Evolutionary conservation across 2,329 filamentous ascomycete species (phyloP).

Genomic region (Colletotrichum sp.): DNA sequence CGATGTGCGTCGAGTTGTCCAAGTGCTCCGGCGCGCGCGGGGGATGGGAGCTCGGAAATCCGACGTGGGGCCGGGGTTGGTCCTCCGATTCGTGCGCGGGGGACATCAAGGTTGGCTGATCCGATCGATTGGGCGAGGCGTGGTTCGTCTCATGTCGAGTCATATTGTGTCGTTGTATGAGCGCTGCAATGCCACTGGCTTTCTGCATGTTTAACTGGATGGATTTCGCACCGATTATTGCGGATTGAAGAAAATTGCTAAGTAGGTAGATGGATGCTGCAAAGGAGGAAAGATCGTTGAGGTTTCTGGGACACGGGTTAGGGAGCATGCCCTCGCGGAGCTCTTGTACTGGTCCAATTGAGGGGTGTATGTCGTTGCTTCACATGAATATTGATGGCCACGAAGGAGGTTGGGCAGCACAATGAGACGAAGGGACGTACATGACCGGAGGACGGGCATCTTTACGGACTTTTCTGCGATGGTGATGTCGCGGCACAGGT

Average conservation of each 20-base stretch:
- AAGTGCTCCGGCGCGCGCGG: not conserved
- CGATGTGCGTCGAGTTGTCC: not conserved
- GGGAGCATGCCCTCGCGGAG: too few relatives aligned
- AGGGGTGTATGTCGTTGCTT: too few relatives aligned
- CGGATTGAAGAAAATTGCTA: too few relatives aligned
- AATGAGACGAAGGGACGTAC: too few relatives aligned
- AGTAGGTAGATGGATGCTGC: too few relatives aligned
- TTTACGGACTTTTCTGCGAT: too few relatives aligned
- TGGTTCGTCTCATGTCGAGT: not conserved
- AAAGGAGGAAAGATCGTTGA: too few relatives aligned
- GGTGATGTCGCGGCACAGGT: not conserved
- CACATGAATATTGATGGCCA: too few relatives aligned
- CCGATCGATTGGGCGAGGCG: not conserved
- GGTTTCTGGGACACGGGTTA: too few relatives aligned
- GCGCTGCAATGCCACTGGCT: not conserved
- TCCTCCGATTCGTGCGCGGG: not conserved
- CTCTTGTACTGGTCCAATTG: too few relatives aligned
- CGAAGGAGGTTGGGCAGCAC: too few relatives aligned
- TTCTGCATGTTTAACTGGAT: accelerated
- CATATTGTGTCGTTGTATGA: not conserved
- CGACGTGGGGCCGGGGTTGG: not conserved
- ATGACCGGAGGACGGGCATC: too few relatives aligned
- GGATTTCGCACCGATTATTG: not conserved
- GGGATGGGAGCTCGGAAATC: not conserved
- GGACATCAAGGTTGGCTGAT: not conserved